Conservation (phyloP, 139 green algal genomes). For the Chlorella ohadii region DNA sequence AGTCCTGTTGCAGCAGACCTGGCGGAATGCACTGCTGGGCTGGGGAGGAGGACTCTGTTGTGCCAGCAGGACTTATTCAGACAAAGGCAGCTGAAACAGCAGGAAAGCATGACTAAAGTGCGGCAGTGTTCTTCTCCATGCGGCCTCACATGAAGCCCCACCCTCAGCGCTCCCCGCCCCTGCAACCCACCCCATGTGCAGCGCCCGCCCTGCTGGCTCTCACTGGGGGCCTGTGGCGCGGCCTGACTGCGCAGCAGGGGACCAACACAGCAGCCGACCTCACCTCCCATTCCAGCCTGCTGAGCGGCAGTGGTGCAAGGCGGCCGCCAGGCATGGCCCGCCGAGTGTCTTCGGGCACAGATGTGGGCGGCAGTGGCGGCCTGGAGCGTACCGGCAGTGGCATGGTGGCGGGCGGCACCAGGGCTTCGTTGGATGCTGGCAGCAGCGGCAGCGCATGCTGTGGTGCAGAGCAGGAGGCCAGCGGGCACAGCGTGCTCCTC, state of each 20-base stretch:
- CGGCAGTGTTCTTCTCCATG: too few relatives aligned
- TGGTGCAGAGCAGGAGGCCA: not conserved
- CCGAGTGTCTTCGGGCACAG: not conserved
- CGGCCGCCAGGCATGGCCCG: not conserved
- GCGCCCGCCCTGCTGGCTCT: constrained; percentile 35
- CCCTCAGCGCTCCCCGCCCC: not conserved
- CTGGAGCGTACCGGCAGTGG: not conserved
- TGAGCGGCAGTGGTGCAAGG: not conserved
- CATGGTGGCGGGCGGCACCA: not conserved
- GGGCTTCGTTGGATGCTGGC: not conserved
- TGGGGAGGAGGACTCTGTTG: too few relatives aligned
- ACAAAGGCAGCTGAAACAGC: too few relatives aligned
- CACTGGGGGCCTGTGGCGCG: constrained; percentile 27
- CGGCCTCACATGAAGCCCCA: not conserved
- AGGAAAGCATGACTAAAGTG: too few relatives aligned
- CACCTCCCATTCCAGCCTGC: too few relatives aligned
- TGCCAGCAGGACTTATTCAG: too few relatives aligned
- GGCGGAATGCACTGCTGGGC: not conserved
- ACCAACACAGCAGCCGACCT: too few relatives aligned
- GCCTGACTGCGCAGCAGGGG: constrained; percentile 21
- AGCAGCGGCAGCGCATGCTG: not conserved
- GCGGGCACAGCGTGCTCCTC: constrained; percentile 27
- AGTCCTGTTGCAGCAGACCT: too few relatives aligned
- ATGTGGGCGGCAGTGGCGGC: not conserved
- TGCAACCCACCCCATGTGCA: not conserved